Evolutionary conservation across 768 basidiomycete genomes (phyloP), one percentile per base, ranked within the genome.

Genomic region (Russula sp.): DNA sequence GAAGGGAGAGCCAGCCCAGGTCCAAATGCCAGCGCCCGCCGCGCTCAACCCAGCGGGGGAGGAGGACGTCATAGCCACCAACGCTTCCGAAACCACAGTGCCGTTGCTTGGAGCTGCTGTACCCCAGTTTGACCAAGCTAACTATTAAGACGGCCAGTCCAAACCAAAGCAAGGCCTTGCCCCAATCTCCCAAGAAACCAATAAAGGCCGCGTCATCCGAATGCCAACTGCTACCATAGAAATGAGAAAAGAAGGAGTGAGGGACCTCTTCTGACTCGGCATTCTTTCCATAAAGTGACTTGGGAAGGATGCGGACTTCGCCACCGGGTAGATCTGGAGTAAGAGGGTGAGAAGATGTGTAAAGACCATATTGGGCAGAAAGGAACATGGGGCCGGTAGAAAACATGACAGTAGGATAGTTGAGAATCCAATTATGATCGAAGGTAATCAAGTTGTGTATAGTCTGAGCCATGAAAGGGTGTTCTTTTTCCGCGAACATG

Each of bases 321-420:
- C 82, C 80, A 14, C 83, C 78, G n/a, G 85, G 84, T 8, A 73
- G 69, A 7, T 75, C 74, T 2, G 75, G 72, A 18, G 83, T 82
- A 14, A 77, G 76, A 35, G 84, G 81, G 59, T 90, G 83, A 11
- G 86, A 80, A 5, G 88, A 78, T 6, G 83, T 81, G 74, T 90
- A 98, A 55, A 95, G 79, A 45, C 92, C 90, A 73, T 96, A 96
- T 71, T 97, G 93, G 3, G 88, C 86, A 0, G 95, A 98, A 13
- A 99, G 77, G 75, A 98, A 99, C 97, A 99, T 99, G 69, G 97
- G 97, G 1, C 96, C 96, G 0, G 97, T 99, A 56, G 93, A 93
- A 76, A 99, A 99, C 97, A 99, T 99, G 78, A 99, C 97, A 32
- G 97, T 99, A 36, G 97, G 97, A 68, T 99, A 99, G 75, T 98